Base-by-base conservation (phyloP, 306 rosid genomes). In the Pyrus pyrifolia region DNA sequence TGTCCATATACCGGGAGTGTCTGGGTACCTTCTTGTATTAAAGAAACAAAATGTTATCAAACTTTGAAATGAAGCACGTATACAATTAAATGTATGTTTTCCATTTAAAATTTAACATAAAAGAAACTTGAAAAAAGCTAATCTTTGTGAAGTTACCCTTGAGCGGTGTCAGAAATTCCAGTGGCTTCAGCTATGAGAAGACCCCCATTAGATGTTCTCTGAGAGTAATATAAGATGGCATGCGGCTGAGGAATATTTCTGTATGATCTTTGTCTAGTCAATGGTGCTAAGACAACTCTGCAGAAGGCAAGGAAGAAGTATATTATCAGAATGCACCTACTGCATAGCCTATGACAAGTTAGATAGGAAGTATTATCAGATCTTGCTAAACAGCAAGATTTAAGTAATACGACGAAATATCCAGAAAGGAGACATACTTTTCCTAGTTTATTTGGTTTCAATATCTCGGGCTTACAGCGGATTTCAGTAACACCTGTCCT, bases 1-100 rank as follows among this genome's bases (percentile, higher is more conserved):
- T 25, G 86, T 88, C 89, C 89, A 85, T 58, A 88, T 76, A 11
- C 89, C 89, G 6, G 87, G 85, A 22, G 72, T 76, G 15, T 88
- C 17, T 6, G 71, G 46, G 68, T 79, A 70, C 67, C 89, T 85
- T 19, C 11, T 11, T 6, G 8, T 21, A 57, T n/a, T n/a, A 21
- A 10, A 4, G 62, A 21, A 57, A 57, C 25, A 21, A 57, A 57
- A 21, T 57, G 17, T 31, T 31, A 31, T 33, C 38, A 5, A 33
- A 33, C 38, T 33, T 33, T 33, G 7, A 33, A 33, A 49, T 49
- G 19, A 1, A 4, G 53, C 3, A 46, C 14, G 53, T 17, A 49
- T 6, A 49, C 53, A 49, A 0, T 4, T 33, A 33, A 33, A 33
- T 33, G 7, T 33, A 49, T 4, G 53, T 49, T 49, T 49, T 17